Evolutionary conservation across 352 stramenopile genomes (phyloP), one percentile per base, ranked within the genome.

Genomic region (Phytopythium cucurbitacearum): DNA sequence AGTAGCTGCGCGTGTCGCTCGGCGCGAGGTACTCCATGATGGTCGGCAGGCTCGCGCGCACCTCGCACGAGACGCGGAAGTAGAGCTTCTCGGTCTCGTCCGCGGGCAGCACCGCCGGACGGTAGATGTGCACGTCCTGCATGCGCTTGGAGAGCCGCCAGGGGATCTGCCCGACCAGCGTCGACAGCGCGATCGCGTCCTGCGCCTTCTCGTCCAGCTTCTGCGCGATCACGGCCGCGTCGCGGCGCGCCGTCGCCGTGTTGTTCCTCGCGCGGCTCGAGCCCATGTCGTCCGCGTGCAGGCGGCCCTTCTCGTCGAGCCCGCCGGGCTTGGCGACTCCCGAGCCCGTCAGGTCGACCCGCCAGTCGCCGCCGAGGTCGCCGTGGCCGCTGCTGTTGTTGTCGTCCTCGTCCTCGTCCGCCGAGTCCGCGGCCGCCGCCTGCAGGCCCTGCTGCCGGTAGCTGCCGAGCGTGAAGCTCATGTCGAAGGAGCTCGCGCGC

Each of bases 401-500:
- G 36, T 42, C n/a, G 34, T 70, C 47, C 42, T 53, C 40, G n/a
- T 60, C 60, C 39, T 59, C 64, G 50, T 72, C 61, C 7, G 52
- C 52, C 0, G 69, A 51, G 32, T 53, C 53, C 34, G 57, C 56
- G 40, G 69, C 49, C 9, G 36, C 36, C 15, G 36, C 48, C 34
- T 50, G 65, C 44, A 77, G 40, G 0, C 58, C 59, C 32, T 64
- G 57, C 35, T 39, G 44, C 47, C 69, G 65, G 60, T 85, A 73
- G 65, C 66, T 70, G 53, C 74, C 75, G 7, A 91, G 77, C 35
- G 78, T 90, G 67, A 91, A 91, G 59, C 79, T 90, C 77, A 90
- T 87, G 74, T 94, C 82, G 61, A 94, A 94, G 34, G 82, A 93
- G 59, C 85, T 91, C n/a, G 85, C 71, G 4, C 85, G 85, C 70